Percentiles rank a stretch among this genome's conserved stretches.
These are phyloP conservation scores for Inga leiocalycina DNA, from an alignment of 306 rosid species.

Conservation along the genomic window DNA sequence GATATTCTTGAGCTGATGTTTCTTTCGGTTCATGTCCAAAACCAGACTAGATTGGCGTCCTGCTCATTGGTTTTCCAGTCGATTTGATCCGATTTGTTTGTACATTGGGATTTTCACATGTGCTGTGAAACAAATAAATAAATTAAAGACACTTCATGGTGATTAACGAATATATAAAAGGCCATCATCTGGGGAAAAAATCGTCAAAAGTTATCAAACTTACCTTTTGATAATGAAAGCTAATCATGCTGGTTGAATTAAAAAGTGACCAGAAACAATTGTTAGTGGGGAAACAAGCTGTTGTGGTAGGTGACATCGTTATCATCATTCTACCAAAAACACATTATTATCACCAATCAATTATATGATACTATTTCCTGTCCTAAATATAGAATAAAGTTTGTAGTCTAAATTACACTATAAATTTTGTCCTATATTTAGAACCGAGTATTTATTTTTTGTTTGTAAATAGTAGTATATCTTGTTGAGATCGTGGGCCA, in stretches of 20 bases:
- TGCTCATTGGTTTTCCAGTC: too few species aligned
- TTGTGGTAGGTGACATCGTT: not conserved
- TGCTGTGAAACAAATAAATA: not conserved
- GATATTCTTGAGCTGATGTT: too few species aligned
- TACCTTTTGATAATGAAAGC: not conserved
- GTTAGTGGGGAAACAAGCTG: not conserved
- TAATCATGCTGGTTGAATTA: not conserved
- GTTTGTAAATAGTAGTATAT: not conserved
- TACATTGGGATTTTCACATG: not conserved
- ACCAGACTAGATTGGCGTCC: too few species aligned
- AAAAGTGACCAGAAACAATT: not conserved
- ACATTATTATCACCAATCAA: not conserved
- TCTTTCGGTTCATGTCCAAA: too few species aligned
- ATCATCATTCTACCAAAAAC: not conserved
- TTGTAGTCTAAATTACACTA: too few species aligned
- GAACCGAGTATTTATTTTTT: not conserved
- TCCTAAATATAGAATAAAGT: too few species aligned
- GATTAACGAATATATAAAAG: not conserved
- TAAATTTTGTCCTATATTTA: too few species aligned
- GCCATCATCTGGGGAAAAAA: not conserved
- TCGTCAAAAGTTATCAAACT: not conserved
- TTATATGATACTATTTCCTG: too few species aligned
- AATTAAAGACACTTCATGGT: not conserved
- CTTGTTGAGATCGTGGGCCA: not conserved
- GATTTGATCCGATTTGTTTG: fast-evolving